Evolutionary conservation across 2,329 filamentous ascomycete genomes (phyloP).

Genomic region (Botrytis elliptica): DNA sequence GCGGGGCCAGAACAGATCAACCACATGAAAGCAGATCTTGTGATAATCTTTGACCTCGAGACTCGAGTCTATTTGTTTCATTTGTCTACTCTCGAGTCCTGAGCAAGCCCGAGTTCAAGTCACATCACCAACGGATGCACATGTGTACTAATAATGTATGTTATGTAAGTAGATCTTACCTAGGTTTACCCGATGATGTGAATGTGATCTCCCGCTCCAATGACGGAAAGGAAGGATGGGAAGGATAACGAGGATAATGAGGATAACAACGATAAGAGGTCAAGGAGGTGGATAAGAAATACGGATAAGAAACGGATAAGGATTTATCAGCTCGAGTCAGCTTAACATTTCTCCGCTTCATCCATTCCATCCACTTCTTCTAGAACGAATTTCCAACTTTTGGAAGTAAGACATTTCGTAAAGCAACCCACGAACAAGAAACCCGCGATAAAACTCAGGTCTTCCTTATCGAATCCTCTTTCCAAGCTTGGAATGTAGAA

Average conservation of each 20-base stretch:
- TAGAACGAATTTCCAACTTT: background rate
- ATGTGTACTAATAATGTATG: background rate
- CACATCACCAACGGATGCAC: background rate
- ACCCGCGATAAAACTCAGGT: constrained; percentile 15
- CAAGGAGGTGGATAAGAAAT: background rate
- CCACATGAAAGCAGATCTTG: constrained; percentile 13
- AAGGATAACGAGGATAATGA: background rate
- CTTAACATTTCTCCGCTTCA: background rate
- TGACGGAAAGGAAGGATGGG: background rate
- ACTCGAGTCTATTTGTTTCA: background rate
- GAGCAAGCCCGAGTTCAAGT: constrained; percentile 9
- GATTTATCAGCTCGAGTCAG: constrained; percentile 3
- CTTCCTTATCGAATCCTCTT: background rate
- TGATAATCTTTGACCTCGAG: constrained; percentile 8
- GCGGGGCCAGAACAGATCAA: background rate
- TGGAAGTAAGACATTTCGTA: background rate
- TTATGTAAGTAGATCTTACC: background rate
- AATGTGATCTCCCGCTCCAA: background rate
- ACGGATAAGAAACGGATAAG: background rate
- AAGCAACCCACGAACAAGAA: background rate
- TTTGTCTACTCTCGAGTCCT: too few relatives aligned
- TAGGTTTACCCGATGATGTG: background rate
- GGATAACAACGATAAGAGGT: background rate
- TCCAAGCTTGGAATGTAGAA: background rate
- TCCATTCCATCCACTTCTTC: background rate